Evolutionary conservation across 2,329 filamentous ascomycete species (phyloP).

Genomic region (Parastagonospora nodorum): DNA sequence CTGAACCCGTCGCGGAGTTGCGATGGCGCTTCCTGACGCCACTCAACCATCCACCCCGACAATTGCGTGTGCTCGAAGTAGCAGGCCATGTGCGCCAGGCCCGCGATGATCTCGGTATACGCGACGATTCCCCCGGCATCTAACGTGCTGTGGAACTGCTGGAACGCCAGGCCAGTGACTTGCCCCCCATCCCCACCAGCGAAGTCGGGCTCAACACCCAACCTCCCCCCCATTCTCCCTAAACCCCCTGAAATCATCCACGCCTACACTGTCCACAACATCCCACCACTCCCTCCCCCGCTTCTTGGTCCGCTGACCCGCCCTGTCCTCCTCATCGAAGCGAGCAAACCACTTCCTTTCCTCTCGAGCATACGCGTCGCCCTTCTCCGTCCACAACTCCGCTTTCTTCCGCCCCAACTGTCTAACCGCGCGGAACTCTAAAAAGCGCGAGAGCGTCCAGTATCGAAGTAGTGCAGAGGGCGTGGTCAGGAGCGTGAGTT

Average conservation of each 20-base stretch:
- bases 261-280: neutral
- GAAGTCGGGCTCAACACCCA: neutral
- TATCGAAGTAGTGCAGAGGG: constrained; percentile 1
- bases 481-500: constrained; percentile 2
- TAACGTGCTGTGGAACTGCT: constrained; percentile 3
- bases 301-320: neutral
- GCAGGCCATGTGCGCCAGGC: neutral
- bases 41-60: neutral
- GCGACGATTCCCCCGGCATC: constrained; percentile 1
- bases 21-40: too few species aligned
- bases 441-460: constrained; percentile 7
- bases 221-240: neutral
- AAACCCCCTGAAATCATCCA: neutral
- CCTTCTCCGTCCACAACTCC: constrained; percentile 6
- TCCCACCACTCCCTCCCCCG: constrained; percentile 1
- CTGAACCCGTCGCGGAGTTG: too few species aligned
- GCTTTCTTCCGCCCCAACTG: constrained; percentile 5
- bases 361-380: neutral
- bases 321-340: neutral
- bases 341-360: constrained; percentile 2
- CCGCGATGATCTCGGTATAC: constrained; percentile 5
- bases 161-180: constrained; percentile 1
- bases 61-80: neutral
- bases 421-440: constrained; percentile 2
- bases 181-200: neutral